These are phyloP conservation scores for Pyrenophora teres DNA, from an alignment of 2,329 filamentous ascomycete species.

Conservation along the genomic window DNA sequence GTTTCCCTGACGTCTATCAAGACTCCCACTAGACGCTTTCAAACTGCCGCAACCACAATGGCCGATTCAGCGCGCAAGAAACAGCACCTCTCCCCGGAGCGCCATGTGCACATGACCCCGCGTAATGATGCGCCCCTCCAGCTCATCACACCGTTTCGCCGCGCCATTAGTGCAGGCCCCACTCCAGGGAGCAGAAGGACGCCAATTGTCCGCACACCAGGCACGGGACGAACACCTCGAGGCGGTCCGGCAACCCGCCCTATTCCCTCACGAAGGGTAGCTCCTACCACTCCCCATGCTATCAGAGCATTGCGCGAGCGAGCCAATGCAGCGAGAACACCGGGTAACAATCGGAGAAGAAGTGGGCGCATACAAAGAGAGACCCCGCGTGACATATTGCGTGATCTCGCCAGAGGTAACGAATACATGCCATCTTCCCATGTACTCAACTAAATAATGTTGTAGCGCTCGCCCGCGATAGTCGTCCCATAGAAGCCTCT, in stretches of 20 bases:
- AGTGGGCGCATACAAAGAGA: slow-evolving; percentile 58
- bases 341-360: slow-evolving; percentile 54
- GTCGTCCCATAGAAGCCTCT: slow-evolving; percentile 54
- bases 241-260: slow-evolving; percentile 40
- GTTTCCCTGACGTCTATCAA: slow-evolving; percentile 28
- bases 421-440: neutral
- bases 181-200: slow-evolving; percentile 41
- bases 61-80: slow-evolving; percentile 45
- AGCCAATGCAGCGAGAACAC: slow-evolving; percentile 55
- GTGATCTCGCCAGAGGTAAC: slow-evolving; percentile 58
- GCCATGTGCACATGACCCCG: slow-evolving; percentile 33
- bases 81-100: slow-evolving; percentile 40
- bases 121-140: slow-evolving; percentile 20
- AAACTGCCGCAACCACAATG: slow-evolving; percentile 30
- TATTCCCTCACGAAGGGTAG: slow-evolving; percentile 42
- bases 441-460: slow-evolving; percentile 7
- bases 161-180: slow-evolving; percentile 41
- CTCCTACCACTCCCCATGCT: slow-evolving; percentile 61
- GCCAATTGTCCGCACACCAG: slow-evolving; percentile 42
- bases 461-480: slow-evolving; percentile 56
- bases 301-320: slow-evolving; percentile 60
- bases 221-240: slow-evolving; percentile 43
- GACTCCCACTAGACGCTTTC: slow-evolving; percentile 20
- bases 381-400: slow-evolving; percentile 60
- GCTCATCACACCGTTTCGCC: slow-evolving; percentile 43